phyloP scores from a whole-genome alignment of 2,329 filamentous ascomycete genomes.

The Hyphodiscus sp. region DNA sequence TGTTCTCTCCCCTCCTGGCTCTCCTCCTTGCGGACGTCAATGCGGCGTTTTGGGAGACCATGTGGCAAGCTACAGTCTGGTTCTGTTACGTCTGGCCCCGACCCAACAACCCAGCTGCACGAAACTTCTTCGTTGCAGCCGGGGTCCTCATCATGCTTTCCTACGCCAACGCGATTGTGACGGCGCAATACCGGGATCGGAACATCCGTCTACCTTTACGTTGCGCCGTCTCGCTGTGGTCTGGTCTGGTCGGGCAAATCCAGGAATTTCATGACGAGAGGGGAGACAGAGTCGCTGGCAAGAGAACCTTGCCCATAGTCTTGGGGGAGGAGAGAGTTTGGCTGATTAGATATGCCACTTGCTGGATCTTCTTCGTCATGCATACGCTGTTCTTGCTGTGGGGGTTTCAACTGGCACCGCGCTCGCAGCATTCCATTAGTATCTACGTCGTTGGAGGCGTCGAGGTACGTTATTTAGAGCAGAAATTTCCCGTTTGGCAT shows the following conservation, averaged over 20 bases:
- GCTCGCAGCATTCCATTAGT: background rate
- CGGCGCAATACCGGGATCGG: background rate
- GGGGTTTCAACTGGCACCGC: background rate
- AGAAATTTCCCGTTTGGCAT: too few relatives aligned
- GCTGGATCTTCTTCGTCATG: background rate
- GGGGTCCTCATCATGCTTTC: conserved; percentile 1
- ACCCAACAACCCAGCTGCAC: conserved; percentile 1
- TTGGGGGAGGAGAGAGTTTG: background rate
- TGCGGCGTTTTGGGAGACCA: background rate
- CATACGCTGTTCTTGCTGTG: background rate
- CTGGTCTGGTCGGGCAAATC: conserved; percentile 1
- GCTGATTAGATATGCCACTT: conserved; percentile 2
- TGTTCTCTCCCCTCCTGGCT: background rate
- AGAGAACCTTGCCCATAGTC: background rate
- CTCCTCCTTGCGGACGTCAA: background rate
- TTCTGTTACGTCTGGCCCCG: conserved; percentile 1
- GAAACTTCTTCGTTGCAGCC: background rate
- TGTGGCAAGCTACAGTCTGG: background rate
- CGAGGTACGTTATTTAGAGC: background rate
- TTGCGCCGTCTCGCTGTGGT: background rate
- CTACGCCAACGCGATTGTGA: background rate
- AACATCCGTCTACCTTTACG: background rate
- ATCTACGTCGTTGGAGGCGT: background rate
- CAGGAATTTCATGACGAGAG: conserved; percentile 1
- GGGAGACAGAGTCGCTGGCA: background rate